These are phyloP conservation scores for Heteromeles arbutifolia DNA, from an alignment of 306 rosid genomes.

Conservation along the genomic window DNA sequence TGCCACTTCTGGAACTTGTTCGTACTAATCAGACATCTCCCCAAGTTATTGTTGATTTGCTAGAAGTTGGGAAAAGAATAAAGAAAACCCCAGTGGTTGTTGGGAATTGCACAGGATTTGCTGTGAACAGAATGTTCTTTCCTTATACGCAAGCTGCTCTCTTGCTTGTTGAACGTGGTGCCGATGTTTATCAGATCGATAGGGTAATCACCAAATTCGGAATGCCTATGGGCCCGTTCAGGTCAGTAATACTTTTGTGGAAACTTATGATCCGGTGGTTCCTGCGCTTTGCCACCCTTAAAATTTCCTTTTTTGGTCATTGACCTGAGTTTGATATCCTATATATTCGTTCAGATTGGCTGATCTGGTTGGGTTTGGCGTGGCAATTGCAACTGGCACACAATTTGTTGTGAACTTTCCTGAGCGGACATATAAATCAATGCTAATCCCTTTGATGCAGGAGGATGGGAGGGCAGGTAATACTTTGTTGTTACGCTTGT, in stretches of 20 bases:
- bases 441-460: slow-evolving; percentile 81
- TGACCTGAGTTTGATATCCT: background rate
- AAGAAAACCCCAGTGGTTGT: slow-evolving; percentile 94
- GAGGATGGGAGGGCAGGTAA: slow-evolving; percentile 87
- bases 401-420: slow-evolving; percentile 60
- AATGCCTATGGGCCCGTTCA: slow-evolving; percentile 99
- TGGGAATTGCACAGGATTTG: slow-evolving; percentile 97
- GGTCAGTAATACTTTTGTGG: slow-evolving; percentile 37
- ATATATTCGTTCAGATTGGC: slow-evolving; percentile 49
- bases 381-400: slow-evolving; percentile 64
- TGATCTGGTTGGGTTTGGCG: slow-evolving; percentile 92
- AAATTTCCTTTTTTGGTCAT: background rate
- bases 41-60: slow-evolving; percentile 78
- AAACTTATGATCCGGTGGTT: slow-evolving; percentile 7
- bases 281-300: background rate
- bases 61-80: slow-evolving; percentile 75
- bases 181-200: slow-evolving; percentile 79
- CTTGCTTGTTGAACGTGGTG: slow-evolving; percentile 79
- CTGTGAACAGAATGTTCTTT: slow-evolving; percentile 89
- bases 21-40: slow-evolving; percentile 78
- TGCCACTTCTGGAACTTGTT: slow-evolving; percentile 95
- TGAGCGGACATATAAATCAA: slow-evolving; percentile 70
- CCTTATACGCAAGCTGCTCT: slow-evolving; percentile 82
- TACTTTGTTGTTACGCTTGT: background rate
- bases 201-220: slow-evolving; percentile 57